phyloP scores from a whole-genome alignment of 2,329 filamentous ascomycete species.

The Fusarium chuoi region DNA sequence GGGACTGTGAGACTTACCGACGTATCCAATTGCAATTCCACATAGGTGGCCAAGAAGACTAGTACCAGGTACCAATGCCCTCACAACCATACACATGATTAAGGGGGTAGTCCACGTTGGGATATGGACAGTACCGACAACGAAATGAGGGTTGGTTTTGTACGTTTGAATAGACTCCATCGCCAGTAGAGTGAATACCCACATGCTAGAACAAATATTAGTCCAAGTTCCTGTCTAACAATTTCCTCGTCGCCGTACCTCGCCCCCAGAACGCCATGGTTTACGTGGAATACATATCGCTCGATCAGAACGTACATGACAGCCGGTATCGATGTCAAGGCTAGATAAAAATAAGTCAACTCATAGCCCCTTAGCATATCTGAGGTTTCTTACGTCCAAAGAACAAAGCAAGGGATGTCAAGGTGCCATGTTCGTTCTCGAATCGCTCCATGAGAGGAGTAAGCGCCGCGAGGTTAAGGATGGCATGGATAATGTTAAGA shows the following conservation, averaged over 20 bases:
- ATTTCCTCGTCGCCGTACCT: conserved; percentile 66
- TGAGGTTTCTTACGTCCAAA: conserved; percentile 79
- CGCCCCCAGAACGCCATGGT: conserved; percentile 81
- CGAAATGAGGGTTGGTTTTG: conserved; percentile 81
- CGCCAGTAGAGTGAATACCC: conserved; percentile 89
- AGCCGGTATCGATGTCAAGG: conserved; percentile 83
- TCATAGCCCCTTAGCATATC: background rate
- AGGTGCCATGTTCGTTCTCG: conserved; percentile 89
- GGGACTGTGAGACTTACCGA: conserved; percentile 68
- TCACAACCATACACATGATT: conserved; percentile 77
- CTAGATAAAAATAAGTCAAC: conserved; percentile 54
- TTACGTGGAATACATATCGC: conserved; percentile 73
- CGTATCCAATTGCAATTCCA: conserved; percentile 84
- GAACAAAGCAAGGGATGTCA: conserved; percentile 88
- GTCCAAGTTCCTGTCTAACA: background rate
- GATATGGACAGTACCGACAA: conserved; percentile 71
- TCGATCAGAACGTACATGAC: conserved; percentile 84
- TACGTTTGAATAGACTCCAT: conserved; percentile 89
- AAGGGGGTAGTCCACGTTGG: conserved; percentile 94
- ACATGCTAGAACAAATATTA: conserved; percentile 68
- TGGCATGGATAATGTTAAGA: conserved; percentile 79
- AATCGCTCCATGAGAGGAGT: conserved; percentile 93
- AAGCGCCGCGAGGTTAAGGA: conserved; percentile 82
- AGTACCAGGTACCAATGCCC: conserved; percentile 80
- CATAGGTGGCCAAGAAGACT: conserved; percentile 89